Evolutionary conservation across 140 eudicot genomes (phyloP).

Genomic region (Erigeron philadelphicus): DNA sequence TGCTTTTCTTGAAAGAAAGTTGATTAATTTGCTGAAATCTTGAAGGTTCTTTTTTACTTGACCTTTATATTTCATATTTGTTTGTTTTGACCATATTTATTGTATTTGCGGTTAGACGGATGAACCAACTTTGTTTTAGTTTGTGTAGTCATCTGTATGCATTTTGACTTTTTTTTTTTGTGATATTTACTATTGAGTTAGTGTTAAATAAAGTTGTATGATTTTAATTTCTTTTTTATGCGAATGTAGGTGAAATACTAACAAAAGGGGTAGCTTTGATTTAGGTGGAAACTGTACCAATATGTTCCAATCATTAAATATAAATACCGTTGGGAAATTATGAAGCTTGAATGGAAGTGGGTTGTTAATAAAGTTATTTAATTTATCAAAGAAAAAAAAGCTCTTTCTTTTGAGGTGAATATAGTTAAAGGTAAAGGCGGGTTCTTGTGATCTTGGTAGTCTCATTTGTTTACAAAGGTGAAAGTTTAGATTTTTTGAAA

Average conservation of each 20-base stretch:
- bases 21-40: conserved; percentile 8
- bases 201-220: not conserved
- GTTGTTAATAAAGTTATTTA: not conserved
- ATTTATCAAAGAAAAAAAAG: not conserved
- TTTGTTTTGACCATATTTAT: conserved; percentile 2
- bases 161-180: conserved; percentile 23
- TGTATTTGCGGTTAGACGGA: conserved; percentile 33
- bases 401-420: not conserved
- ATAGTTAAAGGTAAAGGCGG: not conserved
- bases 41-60: conserved; percentile 12
- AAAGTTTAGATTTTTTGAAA: not conserved
- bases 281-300: conserved; percentile 35
- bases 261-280: conserved; percentile 31
- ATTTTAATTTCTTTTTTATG: not conserved
- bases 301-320: not conserved
- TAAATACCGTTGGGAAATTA: conserved; percentile 13
- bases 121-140: conserved; percentile 33
- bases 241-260: conserved; percentile 9
- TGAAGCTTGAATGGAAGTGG: not conserved
- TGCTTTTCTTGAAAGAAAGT: not conserved
- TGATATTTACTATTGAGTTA: conserved; percentile 19
- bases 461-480: conserved; percentile 3
- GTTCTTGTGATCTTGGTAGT: not conserved
- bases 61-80: not conserved
- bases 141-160: conserved; percentile 1